Conservation (phyloP, 345 rosid genomes). For the Eucalyptus curtisii region DNA sequence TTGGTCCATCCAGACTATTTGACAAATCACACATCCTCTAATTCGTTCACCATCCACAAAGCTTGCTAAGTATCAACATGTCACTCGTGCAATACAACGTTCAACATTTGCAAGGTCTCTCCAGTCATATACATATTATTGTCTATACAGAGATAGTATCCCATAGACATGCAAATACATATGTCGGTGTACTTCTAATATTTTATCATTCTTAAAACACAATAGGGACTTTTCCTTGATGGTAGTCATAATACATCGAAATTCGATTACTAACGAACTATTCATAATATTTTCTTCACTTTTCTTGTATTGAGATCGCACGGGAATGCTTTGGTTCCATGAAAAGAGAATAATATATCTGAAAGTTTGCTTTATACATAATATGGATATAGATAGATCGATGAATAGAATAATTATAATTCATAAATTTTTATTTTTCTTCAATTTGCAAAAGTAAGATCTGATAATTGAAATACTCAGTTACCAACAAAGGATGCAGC, state of each 20-base stretch:
- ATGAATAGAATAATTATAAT: neutral
- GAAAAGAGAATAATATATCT: neutral
- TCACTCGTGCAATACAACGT: neutral
- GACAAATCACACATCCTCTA: neutral
- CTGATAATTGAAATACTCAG: neutral
- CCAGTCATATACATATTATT: neutral
- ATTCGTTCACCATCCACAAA: neutral
- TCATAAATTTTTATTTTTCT: neutral
- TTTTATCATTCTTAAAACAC: neutral
- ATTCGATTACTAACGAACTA: neutral
- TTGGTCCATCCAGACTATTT: neutral
- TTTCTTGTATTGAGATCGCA: neutral
- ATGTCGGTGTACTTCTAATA: neutral
- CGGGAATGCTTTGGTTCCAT: neutral
- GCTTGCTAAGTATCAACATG: neutral
- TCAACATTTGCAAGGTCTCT: neutral
- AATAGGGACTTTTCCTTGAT: neutral
- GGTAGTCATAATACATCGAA: neutral
- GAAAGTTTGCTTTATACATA: neutral
- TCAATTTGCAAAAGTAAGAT: neutral
- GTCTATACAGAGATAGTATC: neutral
- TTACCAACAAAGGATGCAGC: neutral
- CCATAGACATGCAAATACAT: neutral
- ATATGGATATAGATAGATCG: neutral
- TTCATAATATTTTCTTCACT: neutral